Evolutionary conservation across 352 stramenopile genomes (phyloP).

Genomic region (Phytophthora cryptogea): DNA sequence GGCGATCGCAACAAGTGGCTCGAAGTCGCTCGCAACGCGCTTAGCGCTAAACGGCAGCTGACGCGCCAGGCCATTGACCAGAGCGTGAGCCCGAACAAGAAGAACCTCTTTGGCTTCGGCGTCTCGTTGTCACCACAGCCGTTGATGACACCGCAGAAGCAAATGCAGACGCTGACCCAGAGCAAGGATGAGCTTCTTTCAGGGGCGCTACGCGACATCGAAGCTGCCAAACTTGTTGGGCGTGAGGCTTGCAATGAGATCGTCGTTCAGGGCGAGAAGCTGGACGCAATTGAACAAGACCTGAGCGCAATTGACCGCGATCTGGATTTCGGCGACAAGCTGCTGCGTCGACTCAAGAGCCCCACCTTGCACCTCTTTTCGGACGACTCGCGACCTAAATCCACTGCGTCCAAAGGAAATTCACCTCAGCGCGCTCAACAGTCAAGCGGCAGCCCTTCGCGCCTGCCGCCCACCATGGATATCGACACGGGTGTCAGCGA

Average conservation of each 20-base stretch:
- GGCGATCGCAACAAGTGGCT: slow-evolving; percentile 78
- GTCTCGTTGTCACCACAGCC: slow-evolving; percentile 26
- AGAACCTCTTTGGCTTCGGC: slow-evolving; percentile 66
- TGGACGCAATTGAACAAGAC: slow-evolving; percentile 71
- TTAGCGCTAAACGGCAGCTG: slow-evolving; percentile 59
- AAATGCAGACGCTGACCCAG: slow-evolving; percentile 64
- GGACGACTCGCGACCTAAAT: slow-evolving; percentile 40
- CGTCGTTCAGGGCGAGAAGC: slow-evolving; percentile 71
- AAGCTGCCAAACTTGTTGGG: slow-evolving; percentile 72
- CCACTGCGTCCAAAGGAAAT: slow-evolving; percentile 9
- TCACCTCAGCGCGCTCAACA: slow-evolving; percentile 26
- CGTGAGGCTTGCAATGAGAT: slow-evolving; percentile 77
- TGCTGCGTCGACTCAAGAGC: slow-evolving; percentile 70
- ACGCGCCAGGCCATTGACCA: slow-evolving; percentile 38
- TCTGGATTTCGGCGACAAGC: slow-evolving; percentile 75
- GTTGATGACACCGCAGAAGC: slow-evolving; percentile 53
- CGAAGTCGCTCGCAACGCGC: slow-evolving; percentile 74
- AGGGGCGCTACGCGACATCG: slow-evolving; percentile 74
- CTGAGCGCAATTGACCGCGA: slow-evolving; percentile 61
- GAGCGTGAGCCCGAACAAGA: slow-evolving; percentile 42
- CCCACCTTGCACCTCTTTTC: slow-evolving; percentile 77
- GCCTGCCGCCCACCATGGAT: slow-evolving; percentile 22
- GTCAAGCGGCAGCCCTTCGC: slow-evolving; percentile 16
- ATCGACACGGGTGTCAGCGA: slow-evolving; percentile 42
- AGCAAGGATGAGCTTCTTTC: slow-evolving; percentile 71